Evolutionary conservation across 257 asterid genomes (phyloP).

Genomic region (Buddleja alternifolia): DNA sequence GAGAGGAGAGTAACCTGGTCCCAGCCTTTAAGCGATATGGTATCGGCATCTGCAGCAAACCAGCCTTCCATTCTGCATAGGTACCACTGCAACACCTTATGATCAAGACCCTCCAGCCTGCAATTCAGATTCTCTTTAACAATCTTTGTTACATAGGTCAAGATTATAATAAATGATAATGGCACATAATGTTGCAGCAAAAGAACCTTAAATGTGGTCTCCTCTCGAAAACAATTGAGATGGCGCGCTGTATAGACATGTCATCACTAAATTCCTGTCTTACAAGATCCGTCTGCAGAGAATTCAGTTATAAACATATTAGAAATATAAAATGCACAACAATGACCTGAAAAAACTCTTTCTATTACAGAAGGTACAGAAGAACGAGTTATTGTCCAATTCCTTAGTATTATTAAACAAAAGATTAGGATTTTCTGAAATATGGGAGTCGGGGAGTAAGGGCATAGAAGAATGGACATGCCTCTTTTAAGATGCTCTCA

Average conservation of each 20-base stretch:
- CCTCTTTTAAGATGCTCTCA: slow-evolving; percentile 90
- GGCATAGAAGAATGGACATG: slow-evolving; percentile 18
- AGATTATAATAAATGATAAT: not conserved
- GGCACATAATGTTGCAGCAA: slow-evolving; percentile 4
- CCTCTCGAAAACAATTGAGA: slow-evolving; percentile 75
- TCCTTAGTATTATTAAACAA: no score
- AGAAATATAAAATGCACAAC: slow-evolving; percentile 1
- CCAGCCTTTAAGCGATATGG: slow-evolving; percentile 92
- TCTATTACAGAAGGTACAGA: not conserved
- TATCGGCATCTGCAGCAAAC: slow-evolving; percentile 98
- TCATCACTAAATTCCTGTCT: slow-evolving; percentile 77
- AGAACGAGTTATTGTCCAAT: no score
- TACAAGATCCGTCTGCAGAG: slow-evolving; percentile 64
- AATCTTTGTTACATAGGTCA: not conserved
- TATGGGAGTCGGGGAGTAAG: not conserved
- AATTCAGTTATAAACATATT: slow-evolving; percentile 17
- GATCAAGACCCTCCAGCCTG: slow-evolving; percentile 67
- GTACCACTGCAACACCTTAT: slow-evolving; percentile 80
- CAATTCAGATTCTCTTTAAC: slow-evolving; percentile 11
- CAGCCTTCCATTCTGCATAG: slow-evolving; percentile 88
- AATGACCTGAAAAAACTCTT: no score
- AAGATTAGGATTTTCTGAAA: not conserved
- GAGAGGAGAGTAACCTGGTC: slow-evolving; percentile 65
- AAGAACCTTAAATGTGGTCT: slow-evolving; percentile 84
- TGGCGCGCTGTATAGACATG: slow-evolving; percentile 81